Percentiles rank a stretch among this genome's conserved stretches.
Conservation (phyloP, 2,329 filamentous ascomycete species). For the Aspergillus sp. region DNA sequence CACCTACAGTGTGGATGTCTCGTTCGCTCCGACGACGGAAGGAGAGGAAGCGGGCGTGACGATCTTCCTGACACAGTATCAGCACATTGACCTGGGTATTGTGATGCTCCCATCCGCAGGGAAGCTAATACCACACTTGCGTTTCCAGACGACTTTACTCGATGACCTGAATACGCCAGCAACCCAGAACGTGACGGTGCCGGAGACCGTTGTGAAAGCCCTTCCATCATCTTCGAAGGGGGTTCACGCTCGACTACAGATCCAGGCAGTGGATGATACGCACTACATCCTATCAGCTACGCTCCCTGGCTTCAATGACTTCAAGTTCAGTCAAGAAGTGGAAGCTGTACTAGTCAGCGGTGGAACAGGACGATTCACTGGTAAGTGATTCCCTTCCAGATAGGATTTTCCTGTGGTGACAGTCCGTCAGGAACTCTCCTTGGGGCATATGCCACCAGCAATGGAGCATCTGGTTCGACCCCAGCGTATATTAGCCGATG, state of each 20-base stretch:
- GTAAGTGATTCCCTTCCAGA: not conserved
- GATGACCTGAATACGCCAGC: not conserved
- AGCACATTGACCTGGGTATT: conserved; percentile 7
- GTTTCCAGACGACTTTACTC: not conserved
- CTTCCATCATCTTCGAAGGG: not conserved
- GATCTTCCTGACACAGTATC: conserved; percentile 2
- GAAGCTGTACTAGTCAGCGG: conserved; percentile 3
- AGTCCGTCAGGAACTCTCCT: not conserved
- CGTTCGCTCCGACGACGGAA: not conserved
- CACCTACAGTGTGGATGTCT: conserved; percentile 5
- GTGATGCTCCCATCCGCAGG: not conserved
- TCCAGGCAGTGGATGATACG: conserved; percentile 1
- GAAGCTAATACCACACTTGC: not conserved
- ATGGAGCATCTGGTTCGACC: not conserved
- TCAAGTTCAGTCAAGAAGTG: not conserved
- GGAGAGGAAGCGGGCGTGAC: conserved; percentile 7
- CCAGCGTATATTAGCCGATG: conserved; percentile 5
- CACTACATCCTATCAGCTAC: not conserved
- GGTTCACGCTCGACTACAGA: not conserved
- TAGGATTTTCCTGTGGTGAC: not conserved
- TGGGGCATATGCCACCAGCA: conserved; percentile 4
- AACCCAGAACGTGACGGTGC: not conserved
- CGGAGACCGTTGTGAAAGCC: not conserved
- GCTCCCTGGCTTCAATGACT: not conserved
- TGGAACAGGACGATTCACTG: conserved; percentile 3